A percentile compares a stretch with the other conserved stretches of the same genome.
Conservation (phyloP, 108 stramenopile genomes). For the Heterococcus sp. region DNA sequence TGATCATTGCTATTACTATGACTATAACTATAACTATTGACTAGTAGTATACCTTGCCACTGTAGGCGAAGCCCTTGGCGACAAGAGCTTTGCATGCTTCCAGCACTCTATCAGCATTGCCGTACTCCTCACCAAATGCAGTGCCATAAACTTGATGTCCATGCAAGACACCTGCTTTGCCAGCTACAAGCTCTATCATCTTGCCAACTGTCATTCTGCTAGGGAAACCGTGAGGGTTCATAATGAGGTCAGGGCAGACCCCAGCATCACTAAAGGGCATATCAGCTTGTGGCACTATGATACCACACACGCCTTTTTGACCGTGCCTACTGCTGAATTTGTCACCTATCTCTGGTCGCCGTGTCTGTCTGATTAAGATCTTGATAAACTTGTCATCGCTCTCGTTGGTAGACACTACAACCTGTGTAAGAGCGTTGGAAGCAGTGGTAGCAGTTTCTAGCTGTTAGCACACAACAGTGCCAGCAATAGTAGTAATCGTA, state of each 20-base stretch:
- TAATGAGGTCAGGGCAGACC: constrained; percentile 93
- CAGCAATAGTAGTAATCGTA: too few relatives aligned
- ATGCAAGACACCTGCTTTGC: constrained; percentile 65
- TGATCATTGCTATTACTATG: too few relatives aligned
- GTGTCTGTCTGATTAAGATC: constrained; percentile 80
- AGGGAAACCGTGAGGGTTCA: constrained; percentile 99
- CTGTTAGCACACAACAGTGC: too few relatives aligned
- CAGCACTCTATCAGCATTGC: constrained; percentile 67
- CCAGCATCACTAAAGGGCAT: constrained; percentile 96
- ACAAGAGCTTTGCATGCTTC: constrained; percentile 59
- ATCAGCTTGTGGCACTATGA: constrained; percentile 84
- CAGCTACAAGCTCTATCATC: constrained; percentile 91
- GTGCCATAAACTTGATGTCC: constrained; percentile 4
- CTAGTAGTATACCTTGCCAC: too few relatives aligned
- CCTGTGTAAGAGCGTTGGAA: constrained; percentile 5
- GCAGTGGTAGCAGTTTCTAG: too few relatives aligned
- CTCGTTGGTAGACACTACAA: constrained; percentile 88
- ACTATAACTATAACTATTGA: too few relatives aligned
- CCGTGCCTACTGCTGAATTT: constrained; percentile 98
- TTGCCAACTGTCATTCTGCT: constrained; percentile 99
- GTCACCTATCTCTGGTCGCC: constrained; percentile 75
- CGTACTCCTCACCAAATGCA: constrained; percentile 74
- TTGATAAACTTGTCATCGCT: constrained; percentile 91
- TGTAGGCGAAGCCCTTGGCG: constrained; percentile 89
- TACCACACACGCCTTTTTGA: constrained; percentile 97